These are phyloP conservation scores for Penicillium pancosmium DNA, from an alignment of 495 filamentous ascomycete species.

Conservation along the genomic window DNA sequence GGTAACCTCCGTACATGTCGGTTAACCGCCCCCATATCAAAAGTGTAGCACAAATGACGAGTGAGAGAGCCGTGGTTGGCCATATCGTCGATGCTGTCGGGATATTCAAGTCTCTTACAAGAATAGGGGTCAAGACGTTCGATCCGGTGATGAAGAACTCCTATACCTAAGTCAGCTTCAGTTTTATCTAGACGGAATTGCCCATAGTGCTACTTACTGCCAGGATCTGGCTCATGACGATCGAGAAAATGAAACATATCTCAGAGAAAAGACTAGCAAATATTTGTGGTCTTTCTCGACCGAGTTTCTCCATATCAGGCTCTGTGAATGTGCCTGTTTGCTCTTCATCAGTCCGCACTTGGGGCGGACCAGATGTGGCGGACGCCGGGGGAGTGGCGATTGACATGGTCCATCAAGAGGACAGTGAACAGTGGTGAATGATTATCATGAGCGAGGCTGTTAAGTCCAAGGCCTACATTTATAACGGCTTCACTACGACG, in stretches of 20 bases:
- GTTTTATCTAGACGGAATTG: neutral
- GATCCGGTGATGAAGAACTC: slow-evolving; percentile 88
- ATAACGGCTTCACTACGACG: neutral
- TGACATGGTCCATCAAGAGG: neutral
- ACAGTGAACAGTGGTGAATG: no score
- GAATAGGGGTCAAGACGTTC: slow-evolving; percentile 74
- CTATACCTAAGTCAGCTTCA: slow-evolving; percentile 27
- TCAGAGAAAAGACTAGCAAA: slow-evolving; percentile 66
- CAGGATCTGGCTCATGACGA: slow-evolving; percentile 74
- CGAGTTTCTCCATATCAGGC: slow-evolving; percentile 61
- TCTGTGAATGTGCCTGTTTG: neutral
- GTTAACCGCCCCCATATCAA: slow-evolving; percentile 76
- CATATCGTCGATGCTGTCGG: slow-evolving; percentile 67
- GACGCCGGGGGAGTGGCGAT: neutral
- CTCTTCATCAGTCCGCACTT: slow-evolving; percentile 3
- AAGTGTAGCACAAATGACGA: slow-evolving; percentile 73
- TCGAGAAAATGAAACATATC: slow-evolving; percentile 69
- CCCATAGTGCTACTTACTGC: slow-evolving; percentile 44
- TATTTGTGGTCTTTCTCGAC: slow-evolving; percentile 67
- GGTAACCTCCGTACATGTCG: slow-evolving; percentile 77
- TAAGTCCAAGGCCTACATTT: neutral
- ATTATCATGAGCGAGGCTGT: no score
- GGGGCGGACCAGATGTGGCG: neutral
- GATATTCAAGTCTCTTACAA: slow-evolving; percentile 65
- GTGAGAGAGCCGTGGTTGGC: slow-evolving; percentile 78